These are phyloP conservation scores for Zancudomyces culisetae DNA, from an alignment of 371 early-diverging fungal species.

Conservation along the genomic window DNA sequence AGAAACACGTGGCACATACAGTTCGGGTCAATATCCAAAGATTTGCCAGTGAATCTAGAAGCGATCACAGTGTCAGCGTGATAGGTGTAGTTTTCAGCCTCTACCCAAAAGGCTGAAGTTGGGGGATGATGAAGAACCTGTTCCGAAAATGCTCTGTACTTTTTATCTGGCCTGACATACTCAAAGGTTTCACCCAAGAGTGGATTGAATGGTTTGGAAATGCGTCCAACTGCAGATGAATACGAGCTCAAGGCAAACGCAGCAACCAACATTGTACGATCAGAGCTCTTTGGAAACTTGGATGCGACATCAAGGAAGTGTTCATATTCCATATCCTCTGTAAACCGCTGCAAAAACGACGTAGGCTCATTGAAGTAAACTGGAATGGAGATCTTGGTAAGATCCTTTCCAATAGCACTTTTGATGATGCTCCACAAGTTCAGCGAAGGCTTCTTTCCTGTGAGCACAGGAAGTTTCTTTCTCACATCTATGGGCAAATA, in stretches of 20 bases:
- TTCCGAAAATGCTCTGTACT: constrained; percentile 57
- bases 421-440: constrained; percentile 55
- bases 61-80: constrained; percentile 61
- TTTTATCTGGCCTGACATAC: constrained; percentile 53
- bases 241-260: constrained; percentile 74
- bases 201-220: constrained; percentile 76
- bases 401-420: constrained; percentile 66
- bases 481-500: constrained; percentile 11
- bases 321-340: constrained; percentile 66
- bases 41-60: constrained; percentile 62
- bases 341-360: constrained; percentile 60
- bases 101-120: constrained; percentile 63
- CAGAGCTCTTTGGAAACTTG: constrained; percentile 30
- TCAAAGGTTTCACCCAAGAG: constrained; percentile 75
- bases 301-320: constrained; percentile 52
- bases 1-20: constrained; percentile 57
- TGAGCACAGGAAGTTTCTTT: constrained; percentile 8
- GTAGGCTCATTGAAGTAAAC: constrained; percentile 77
- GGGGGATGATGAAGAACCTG: constrained; percentile 81
- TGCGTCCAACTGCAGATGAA: constrained; percentile 48
- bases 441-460: constrained; percentile 22
- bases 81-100: constrained; percentile 51
- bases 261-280: constrained; percentile 52
- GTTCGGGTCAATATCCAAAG: constrained; percentile 51
- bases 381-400: constrained; percentile 58